Evolutionary conservation across 352 stramenopile genomes (phyloP).

Genomic region (Discostella stelligera): DNA sequence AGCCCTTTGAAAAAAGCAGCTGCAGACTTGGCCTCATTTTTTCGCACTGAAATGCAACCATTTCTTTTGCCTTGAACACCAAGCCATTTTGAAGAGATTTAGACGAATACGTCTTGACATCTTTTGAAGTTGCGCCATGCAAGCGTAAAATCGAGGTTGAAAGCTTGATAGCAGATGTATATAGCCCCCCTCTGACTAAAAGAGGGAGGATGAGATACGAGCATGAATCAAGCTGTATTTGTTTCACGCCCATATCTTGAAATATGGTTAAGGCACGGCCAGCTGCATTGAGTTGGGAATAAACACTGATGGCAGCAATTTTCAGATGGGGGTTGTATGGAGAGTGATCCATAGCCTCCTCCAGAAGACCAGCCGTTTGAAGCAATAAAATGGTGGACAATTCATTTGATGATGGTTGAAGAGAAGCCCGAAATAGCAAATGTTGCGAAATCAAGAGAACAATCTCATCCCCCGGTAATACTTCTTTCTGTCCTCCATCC

Average conservation of each 20-base stretch:
- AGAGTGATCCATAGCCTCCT: slow-evolving; percentile 55
- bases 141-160: slow-evolving; percentile 60
- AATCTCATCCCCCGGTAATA: slow-evolving; percentile 71
- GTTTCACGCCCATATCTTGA: slow-evolving; percentile 62
- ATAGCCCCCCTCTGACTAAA: slow-evolving; percentile 63
- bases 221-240: slow-evolving; percentile 79
- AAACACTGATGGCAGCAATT: slow-evolving; percentile 65
- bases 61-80: slow-evolving; percentile 70
- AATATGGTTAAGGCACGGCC: slow-evolving; percentile 56
- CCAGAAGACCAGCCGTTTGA: slow-evolving; percentile 7
- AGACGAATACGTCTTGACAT: slow-evolving; percentile 59
- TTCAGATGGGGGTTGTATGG: slow-evolving; percentile 77
- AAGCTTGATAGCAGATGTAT: slow-evolving; percentile 59
- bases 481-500: slow-evolving; percentile 67
- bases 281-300: slow-evolving; percentile 46
- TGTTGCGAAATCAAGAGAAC: slow-evolving; percentile 66
- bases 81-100: slow-evolving; percentile 62
- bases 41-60: slow-evolving; percentile 68
- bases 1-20: slow-evolving; percentile 59
- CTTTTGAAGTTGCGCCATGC: slow-evolving; percentile 59
- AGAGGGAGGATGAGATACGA: slow-evolving; percentile 64
- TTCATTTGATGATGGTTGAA: slow-evolving; percentile 3
- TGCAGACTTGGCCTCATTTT: slow-evolving; percentile 69
- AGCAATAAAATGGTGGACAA: neutral
- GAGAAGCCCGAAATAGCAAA: slow-evolving; percentile 37